Conservation (phyloP, 805 yeast genomes). For the Candida quercuum region DNA sequence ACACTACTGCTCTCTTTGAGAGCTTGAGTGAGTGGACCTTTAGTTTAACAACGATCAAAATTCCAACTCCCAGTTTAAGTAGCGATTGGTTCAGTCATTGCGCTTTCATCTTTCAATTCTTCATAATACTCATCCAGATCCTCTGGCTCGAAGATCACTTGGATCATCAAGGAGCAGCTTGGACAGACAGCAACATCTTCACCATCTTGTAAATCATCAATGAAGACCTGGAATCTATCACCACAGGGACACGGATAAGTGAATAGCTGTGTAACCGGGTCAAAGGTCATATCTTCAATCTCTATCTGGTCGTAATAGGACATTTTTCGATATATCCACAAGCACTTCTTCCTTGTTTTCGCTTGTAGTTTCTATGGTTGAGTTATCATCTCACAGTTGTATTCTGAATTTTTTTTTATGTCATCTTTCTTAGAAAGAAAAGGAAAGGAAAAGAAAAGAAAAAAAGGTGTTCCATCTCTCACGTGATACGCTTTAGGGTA, state of each 20-base stretch:
- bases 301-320: conserved; percentile 88
- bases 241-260: conserved; percentile 99
- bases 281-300: conserved; percentile 94
- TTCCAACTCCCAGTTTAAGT: too few species aligned
- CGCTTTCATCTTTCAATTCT: conserved; percentile 25
- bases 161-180: conserved; percentile 88
- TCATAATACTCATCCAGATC: conserved; percentile 38
- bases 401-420: neutral
- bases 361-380: too few species aligned
- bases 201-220: conserved; percentile 86
- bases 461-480: neutral
- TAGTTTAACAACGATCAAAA: too few species aligned
- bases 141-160: conserved; percentile 76
- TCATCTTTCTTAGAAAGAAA: neutral
- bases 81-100: conserved; percentile 16
- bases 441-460: neutral
- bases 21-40: too few species aligned
- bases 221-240: conserved; percentile 79
- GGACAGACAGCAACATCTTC: conserved; percentile 96
- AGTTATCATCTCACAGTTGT: too few species aligned
- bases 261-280: conserved; percentile 73
- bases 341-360: too few species aligned
- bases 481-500: neutral
- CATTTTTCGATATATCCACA: too few species aligned
- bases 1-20: too few species aligned